Percentiles rank a stretch among this genome's conserved stretches.
Conservation (phyloP, 495 filamentous ascomycete genomes). For the Amorphotheca resinae region DNA sequence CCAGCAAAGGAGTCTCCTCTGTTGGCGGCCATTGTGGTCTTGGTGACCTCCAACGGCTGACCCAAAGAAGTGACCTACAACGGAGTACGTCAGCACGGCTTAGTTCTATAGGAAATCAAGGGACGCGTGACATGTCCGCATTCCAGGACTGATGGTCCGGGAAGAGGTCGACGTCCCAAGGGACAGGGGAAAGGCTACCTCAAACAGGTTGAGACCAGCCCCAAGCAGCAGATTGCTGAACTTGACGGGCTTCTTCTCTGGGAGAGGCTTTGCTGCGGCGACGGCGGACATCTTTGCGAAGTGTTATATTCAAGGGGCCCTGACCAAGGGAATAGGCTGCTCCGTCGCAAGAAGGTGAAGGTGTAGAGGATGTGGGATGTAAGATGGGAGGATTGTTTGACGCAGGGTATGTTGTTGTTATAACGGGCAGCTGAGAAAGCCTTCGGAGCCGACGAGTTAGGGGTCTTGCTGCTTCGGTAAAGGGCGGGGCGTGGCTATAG, state of each 20-base stretch:
- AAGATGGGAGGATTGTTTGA: neutral
- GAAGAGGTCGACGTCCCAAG: no score
- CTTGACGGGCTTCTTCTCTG: slow-evolving; percentile 98
- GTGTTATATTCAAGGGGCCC: slow-evolving; percentile 49
- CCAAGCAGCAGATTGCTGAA: slow-evolving; percentile 97
- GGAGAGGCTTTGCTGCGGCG: slow-evolving; percentile 43
- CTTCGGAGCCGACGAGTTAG: no score
- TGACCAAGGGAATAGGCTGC: slow-evolving; percentile 87
- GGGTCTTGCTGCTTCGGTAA: no score
- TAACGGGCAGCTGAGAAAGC: no score
- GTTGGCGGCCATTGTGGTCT: slow-evolving; percentile 99
- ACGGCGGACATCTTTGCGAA: slow-evolving; percentile 45
- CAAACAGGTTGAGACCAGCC: slow-evolving; percentile 83
- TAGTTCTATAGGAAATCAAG: no score
- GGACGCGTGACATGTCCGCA: no score
- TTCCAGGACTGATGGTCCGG: no score
- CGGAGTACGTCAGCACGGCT: no score
- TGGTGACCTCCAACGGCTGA: slow-evolving; percentile 96
- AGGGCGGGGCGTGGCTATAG: no score
- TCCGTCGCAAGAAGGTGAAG: slow-evolving; percentile 47
- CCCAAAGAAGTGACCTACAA: slow-evolving; percentile 64
- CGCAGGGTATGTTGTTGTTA: no score
- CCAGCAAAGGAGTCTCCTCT: slow-evolving; percentile 73
- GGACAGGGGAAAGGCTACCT: slow-evolving; percentile 76
- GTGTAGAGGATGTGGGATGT: slow-evolving; percentile 1